Conservation (phyloP, 148 eudicot genomes). For the Hydrangea macrophylla region DNA sequence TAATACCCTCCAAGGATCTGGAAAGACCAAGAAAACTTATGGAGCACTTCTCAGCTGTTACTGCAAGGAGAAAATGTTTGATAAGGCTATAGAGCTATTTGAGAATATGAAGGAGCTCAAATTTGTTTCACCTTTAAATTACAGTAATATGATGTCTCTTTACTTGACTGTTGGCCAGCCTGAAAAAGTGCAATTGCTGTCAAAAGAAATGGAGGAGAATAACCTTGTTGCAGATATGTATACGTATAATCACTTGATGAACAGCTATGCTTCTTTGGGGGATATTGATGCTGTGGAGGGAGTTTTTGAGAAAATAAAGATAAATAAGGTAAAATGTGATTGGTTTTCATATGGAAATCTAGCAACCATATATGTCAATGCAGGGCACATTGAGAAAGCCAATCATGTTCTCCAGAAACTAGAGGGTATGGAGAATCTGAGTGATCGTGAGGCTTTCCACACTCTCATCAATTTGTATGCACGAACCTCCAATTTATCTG, state of each 20-base stretch:
- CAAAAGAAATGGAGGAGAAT: conserved; percentile 46
- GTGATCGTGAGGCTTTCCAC: conserved; percentile 27
- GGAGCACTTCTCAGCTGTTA: conserved; percentile 56
- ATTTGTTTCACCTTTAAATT: conserved; percentile 28
- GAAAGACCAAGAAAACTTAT: conserved; percentile 45
- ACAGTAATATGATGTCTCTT: conserved; percentile 48
- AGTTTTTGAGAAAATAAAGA: conserved; percentile 40
- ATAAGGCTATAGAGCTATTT: conserved; percentile 41
- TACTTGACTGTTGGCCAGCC: conserved; percentile 32
- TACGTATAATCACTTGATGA: conserved; percentile 40
- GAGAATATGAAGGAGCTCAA: conserved; percentile 36
- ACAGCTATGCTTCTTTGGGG: conserved; percentile 36
- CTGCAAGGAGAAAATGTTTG: conserved; percentile 40
- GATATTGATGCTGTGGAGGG: conserved; percentile 42
- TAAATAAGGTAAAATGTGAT: conserved; percentile 20
- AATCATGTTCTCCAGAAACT: conserved; percentile 27
- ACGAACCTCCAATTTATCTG: conserved; percentile 23
- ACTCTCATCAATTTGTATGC: conserved; percentile 36
- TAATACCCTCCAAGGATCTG: conserved; percentile 30
- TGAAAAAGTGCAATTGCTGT: conserved; percentile 33
- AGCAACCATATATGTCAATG: conserved; percentile 38
- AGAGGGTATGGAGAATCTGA: conserved; percentile 24
- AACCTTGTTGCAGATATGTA: conserved; percentile 22
- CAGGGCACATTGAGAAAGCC: conserved; percentile 37
- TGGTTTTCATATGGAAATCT: conserved; percentile 50